Base-by-base conservation (phyloP, 441 rosid species). In the Isatis lusitanica region DNA sequence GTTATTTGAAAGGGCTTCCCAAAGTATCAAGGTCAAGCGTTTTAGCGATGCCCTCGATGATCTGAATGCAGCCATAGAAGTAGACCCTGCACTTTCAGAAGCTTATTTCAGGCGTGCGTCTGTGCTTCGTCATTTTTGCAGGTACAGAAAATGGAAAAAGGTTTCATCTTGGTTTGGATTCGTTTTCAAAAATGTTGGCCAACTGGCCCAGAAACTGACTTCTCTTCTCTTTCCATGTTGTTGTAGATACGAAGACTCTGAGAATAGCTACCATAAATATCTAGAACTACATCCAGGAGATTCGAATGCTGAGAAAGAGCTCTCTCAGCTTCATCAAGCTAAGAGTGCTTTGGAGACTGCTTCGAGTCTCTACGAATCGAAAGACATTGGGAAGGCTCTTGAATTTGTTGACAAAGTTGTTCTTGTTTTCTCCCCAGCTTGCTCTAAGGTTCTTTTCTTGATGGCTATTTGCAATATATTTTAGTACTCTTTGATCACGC, bases 31-130 rank as follows among this genome's bases (percentile, higher is more conserved):
- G 77, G 85, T 87, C 46, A 91, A 90, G 77, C 95, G 70, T 28
- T 93, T 85, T 46, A 87, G 88, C 52, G 98, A 91, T 66, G 99
- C 98, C 13, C 83, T 95, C 2, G 82, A 90, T 83, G 98, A 93
- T 81, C 90, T 88, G 38, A 90, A 93, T 79, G 85, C 99, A 71
- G 99, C 97, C 59, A 93, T 95, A 38, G 94, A 95, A 74, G 91
- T 88, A 31, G 93, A 93, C 83, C 98, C 98, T 47, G 73, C 87
- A 7, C 90, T 95, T 53, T 90, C 98, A 24, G 92, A 88, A 84
- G 98, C 98, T 63, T 83, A 91, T 66, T 71, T 85, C 55, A 94
- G 66, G 13, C 92, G 88, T 8, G 97, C 97, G 7, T 85, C 94
- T 15, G 68, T 90, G 75, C 93, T 88, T 56, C 96, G 97, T 73